phyloP scores from a whole-genome alignment of 192 early-diverging fungal genomes.

The Backusella circina region DNA sequence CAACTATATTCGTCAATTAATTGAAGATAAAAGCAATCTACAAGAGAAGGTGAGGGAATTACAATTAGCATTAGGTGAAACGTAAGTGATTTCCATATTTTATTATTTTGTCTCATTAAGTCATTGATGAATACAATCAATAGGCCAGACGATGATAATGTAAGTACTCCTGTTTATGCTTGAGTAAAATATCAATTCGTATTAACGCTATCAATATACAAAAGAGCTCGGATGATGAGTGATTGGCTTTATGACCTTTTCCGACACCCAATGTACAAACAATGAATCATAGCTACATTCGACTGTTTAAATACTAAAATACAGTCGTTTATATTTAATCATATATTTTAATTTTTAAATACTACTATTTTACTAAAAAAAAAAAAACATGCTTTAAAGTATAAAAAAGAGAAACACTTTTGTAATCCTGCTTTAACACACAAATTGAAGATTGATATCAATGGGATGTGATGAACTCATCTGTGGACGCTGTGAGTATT shows the following conservation, averaged over 20 bases:
- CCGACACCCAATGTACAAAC: no score
- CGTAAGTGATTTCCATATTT: no score
- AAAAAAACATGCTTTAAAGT: no score
- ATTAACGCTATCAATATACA: neutral
- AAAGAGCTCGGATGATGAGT: neutral
- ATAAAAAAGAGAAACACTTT: no score
- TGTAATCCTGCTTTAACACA: conserved; percentile 24
- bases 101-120: no score
- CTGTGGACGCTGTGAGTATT: conserved; percentile 81
- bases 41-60: conserved; percentile 44
- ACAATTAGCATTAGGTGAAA: conserved; percentile 44
- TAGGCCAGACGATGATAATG: conserved; percentile 12
- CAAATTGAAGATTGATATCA: conserved; percentile 35
- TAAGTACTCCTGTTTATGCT: neutral
- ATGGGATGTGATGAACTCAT: conserved; percentile 62
- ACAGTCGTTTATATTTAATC: no score
- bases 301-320: no score
- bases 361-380: no score
- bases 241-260: neutral
- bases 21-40: conserved; percentile 54
- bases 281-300: no score
- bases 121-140: no score
- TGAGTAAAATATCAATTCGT: no score
- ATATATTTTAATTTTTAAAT: no score
- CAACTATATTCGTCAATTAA: conserved; percentile 67